phyloP scores from a whole-genome alignment of 192 early-diverging fungal genomes.

The Entomortierella lignicola region DNA sequence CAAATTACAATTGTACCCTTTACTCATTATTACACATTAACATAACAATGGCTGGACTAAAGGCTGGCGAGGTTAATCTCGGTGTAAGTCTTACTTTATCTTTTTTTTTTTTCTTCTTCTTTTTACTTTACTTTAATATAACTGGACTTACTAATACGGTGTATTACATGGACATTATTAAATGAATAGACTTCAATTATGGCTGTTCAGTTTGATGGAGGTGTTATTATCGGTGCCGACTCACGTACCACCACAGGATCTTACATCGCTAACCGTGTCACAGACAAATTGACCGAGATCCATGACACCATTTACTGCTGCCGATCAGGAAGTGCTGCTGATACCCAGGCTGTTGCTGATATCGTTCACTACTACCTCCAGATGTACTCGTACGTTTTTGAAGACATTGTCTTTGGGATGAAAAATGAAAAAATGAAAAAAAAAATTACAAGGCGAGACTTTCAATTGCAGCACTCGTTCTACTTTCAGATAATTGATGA shows the following conservation, averaged over 20 bases:
- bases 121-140: not conserved
- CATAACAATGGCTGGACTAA: slow-evolving; percentile 69
- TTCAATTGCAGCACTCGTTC: too few species aligned
- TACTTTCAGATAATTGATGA: too few species aligned
- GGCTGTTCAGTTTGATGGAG: slow-evolving; percentile 90
- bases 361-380: slow-evolving; percentile 97
- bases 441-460: too few species aligned
- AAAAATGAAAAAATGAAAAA: too few species aligned
- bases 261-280: slow-evolving; percentile 97
- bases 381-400: slow-evolving; percentile 87
- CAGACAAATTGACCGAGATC: slow-evolving; percentile 96
- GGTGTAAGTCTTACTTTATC: slow-evolving; percentile 83
- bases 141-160: too few species aligned
- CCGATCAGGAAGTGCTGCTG: slow-evolving; percentile 96
- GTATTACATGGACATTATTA: too few species aligned
- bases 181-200: slow-evolving; percentile 92
- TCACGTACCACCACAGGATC: slow-evolving; percentile 96
- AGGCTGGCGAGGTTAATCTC: slow-evolving; percentile 95
- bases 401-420: too few species aligned
- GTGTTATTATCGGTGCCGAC: slow-evolving; percentile 97
- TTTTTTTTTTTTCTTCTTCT: not conserved
- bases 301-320: slow-evolving; percentile 98
- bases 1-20: not conserved
- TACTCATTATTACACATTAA: not conserved
- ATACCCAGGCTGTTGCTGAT: slow-evolving; percentile 98